These are phyloP conservation scores for Calonectria pteridis DNA, from an alignment of 2,329 filamentous ascomycete genomes.

Conservation along the genomic window DNA sequence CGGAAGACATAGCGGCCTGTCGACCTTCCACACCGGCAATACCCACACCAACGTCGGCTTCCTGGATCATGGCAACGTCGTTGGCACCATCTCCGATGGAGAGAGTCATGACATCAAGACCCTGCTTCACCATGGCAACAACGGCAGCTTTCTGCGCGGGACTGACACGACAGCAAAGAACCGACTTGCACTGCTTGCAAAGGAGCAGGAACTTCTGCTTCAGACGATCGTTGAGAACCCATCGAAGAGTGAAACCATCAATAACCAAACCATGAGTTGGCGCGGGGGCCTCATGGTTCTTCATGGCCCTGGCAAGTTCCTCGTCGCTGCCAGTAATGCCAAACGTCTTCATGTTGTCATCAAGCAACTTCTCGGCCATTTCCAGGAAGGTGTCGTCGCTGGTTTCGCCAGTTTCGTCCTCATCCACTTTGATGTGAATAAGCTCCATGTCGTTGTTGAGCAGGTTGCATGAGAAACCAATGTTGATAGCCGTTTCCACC, in stretches of 20 bases:
- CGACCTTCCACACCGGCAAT: slow-evolving; percentile 94
- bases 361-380: slow-evolving; percentile 77
- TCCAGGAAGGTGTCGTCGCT: slow-evolving; percentile 64
- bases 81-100: slow-evolving; percentile 95
- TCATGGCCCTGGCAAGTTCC: slow-evolving; percentile 82
- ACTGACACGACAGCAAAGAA: slow-evolving; percentile 96
- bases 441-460: slow-evolving; percentile 98
- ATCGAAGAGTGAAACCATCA: slow-evolving; percentile 92
- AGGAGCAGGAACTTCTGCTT: slow-evolving; percentile 94
- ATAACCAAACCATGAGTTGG: slow-evolving; percentile 94
- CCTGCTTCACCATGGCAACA: slow-evolving; percentile 93
- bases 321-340: slow-evolving; percentile 86
- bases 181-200: slow-evolving; percentile 97
- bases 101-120: slow-evolving; percentile 94
- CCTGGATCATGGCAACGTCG: slow-evolving; percentile 98
- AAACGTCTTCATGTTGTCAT: slow-evolving; percentile 79
- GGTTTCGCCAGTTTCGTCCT: slow-evolving; percentile 70
- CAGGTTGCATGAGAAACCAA: slow-evolving; percentile 98
- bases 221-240: slow-evolving; percentile 84
- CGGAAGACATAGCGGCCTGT: slow-evolving; percentile 95
- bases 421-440: slow-evolving; percentile 87
- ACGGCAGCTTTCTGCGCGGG: slow-evolving; percentile 98
- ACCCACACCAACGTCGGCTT: slow-evolving; percentile 95
- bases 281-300: slow-evolving; percentile 87
- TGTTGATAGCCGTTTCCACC: slow-evolving; percentile 99